Percentiles rank a stretch among this genome's conserved stretches.
Evolutionary conservation across 768 basidiomycete species (phyloP).

Genomic region (Mycena alexandri): DNA sequence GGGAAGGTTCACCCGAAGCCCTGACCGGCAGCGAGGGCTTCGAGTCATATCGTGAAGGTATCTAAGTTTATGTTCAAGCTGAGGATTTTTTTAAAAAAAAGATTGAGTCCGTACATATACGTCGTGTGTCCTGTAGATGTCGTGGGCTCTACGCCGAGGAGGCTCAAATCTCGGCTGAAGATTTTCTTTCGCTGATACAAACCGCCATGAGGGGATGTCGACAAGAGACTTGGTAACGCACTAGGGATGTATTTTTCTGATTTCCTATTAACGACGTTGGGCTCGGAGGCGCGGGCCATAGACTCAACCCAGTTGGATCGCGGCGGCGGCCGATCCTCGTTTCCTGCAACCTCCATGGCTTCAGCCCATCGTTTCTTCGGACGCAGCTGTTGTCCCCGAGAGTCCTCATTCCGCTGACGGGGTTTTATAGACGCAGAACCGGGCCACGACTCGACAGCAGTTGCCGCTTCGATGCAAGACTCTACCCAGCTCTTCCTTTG

Average conservation of each 20-base stretch:
- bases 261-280: neutral
- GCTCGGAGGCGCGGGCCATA: constrained; percentile 9
- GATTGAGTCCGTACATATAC: no score
- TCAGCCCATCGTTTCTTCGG: constrained; percentile 25
- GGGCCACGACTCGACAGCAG: neutral
- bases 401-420: constrained; percentile 5
- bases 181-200: constrained; percentile 23
- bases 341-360: constrained; percentile 29
- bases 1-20: neutral
- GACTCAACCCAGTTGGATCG: constrained; percentile 21
- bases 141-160: neutral
- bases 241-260: neutral
- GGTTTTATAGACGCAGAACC: neutral
- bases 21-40: neutral
- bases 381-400: neutral
- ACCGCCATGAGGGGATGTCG: neutral
- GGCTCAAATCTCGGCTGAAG: neutral
- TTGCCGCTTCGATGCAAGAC: constrained; percentile 23
- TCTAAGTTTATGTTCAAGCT: neutral
- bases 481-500: constrained; percentile 23
- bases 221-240: neutral
- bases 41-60: neutral
- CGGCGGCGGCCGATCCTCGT: neutral
- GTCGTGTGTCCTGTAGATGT: no score
- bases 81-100: no score